Evolutionary conservation across 78 protist species (phyloP), one percentile per base, ranked within the genome.

Genomic region (Cyanophora paradoxa): DNA sequence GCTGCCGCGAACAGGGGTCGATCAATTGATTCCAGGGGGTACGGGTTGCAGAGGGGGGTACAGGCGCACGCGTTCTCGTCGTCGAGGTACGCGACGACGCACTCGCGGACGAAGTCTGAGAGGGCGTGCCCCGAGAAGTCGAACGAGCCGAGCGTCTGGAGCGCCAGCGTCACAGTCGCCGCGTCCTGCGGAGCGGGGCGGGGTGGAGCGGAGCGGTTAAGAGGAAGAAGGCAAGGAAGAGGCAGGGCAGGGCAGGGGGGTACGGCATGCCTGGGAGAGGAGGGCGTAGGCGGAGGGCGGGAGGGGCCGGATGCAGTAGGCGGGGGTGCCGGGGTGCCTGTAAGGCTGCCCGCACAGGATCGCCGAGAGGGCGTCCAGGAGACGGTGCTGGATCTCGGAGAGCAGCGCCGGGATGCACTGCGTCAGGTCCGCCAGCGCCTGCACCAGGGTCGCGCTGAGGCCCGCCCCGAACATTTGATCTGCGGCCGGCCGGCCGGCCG

Each of bases 21-120:
- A n/a, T n/a, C n/a, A n/a, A n/a, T n/a, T n/a, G n/a, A n/a, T n/a
- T n/a, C n/a, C n/a, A n/a, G n/a, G n/a, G n/a, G n/a, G n/a, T n/a
- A n/a, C n/a, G n/a, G n/a, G n/a, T n/a, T n/a, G n/a, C n/a, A n/a
- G n/a, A n/a, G n/a, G n/a, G n/a, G n/a, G n/a, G n/a, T n/a, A n/a
- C n/a, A n/a, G n/a, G n/a, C n/a, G n/a, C n/a, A n/a, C n/a, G n/a
- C n/a, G n/a, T n/a, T n/a, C n/a, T n/a, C n/a, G n/a, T n/a, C 84
- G 57, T 90, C 92, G 33, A 91, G 75, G 36, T 65, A 91, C 22
- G 20, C 28, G 5, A 78, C 86, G 41, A 92, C 89, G 28, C 77
- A 48, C 6, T 76, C 86, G 10, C 84, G 40, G 28, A 78, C 82
- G 33, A 90, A 87, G 20, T 79, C 81, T 22, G 73, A 66, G 19